Evolutionary conservation across 371 early-diverging fungal species (phyloP).

Genomic region (Rhizopus sp.): DNA sequence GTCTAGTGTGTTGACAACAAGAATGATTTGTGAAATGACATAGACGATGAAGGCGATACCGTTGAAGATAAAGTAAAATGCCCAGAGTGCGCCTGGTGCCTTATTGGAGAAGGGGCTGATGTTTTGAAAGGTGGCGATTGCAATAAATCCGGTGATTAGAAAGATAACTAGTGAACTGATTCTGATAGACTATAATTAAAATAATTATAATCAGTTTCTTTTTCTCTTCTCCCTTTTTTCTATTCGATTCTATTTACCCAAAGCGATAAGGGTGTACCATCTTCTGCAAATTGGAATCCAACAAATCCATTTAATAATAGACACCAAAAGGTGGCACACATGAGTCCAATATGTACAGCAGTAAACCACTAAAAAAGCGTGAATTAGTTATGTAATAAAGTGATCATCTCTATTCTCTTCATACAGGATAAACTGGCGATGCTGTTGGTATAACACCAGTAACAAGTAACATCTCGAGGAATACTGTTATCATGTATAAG

Average conservation of each 20-base stretch:
- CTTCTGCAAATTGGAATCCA: slow-evolving; percentile 96
- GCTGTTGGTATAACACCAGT: slow-evolving; percentile 91
- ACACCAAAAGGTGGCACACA: slow-evolving; percentile 87
- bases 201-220: background rate
- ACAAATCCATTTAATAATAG: slow-evolving; percentile 94
- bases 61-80: slow-evolving; percentile 87
- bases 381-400: background rate
- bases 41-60: slow-evolving; percentile 83
- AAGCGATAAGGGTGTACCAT: slow-evolving; percentile 88
- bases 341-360: slow-evolving; percentile 81
- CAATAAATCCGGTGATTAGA: slow-evolving; percentile 72
- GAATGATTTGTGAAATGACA: slow-evolving; percentile 85
- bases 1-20: slow-evolving; percentile 93
- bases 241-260: slow-evolving; percentile 64
- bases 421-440: slow-evolving; percentile 78
- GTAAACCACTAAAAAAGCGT: slow-evolving; percentile 72
- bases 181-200: slow-evolving; percentile 71
- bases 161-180: slow-evolving; percentile 82
- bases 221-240: slow-evolving; percentile 7
- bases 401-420: slow-evolving; percentile 25
- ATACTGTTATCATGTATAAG: slow-evolving; percentile 81
- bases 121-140: slow-evolving; percentile 81
- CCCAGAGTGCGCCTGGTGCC: slow-evolving; percentile 82
- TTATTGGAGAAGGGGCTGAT: slow-evolving; percentile 62
- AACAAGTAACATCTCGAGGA: slow-evolving; percentile 86